phyloP scores from a whole-genome alignment of 331 rosid genomes.

The Stylosanthes scabra region DNA sequence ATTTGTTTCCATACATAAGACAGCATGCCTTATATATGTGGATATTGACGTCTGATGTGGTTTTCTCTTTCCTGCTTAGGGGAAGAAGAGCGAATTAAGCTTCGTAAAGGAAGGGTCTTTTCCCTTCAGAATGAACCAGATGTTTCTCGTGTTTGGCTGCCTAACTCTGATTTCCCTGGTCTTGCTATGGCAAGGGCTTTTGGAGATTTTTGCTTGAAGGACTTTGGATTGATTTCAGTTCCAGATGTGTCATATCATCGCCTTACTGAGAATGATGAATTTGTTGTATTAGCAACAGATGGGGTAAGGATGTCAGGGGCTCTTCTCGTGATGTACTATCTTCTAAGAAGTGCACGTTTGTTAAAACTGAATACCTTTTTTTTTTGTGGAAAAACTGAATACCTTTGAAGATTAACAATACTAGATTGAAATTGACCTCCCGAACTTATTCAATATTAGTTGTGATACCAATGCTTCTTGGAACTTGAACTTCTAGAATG shows the following conservation, averaged over 20 bases:
- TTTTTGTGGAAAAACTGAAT: slow-evolving; percentile 7
- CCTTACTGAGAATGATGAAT: slow-evolving; percentile 79
- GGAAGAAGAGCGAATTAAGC: slow-evolving; percentile 81
- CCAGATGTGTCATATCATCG: slow-evolving; percentile 71
- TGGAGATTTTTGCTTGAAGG: slow-evolving; percentile 91
- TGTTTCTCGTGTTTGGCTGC: slow-evolving; percentile 87
- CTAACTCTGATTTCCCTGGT: slow-evolving; percentile 81
- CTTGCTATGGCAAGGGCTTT: slow-evolving; percentile 97
- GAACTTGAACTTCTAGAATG: slow-evolving; percentile 1
- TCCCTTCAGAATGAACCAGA: slow-evolving; percentile 81
- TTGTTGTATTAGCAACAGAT: slow-evolving; percentile 90
- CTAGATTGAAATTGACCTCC: slow-evolving; percentile 5
- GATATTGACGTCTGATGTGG: slow-evolving; percentile 22
- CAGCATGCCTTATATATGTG: not conserved
- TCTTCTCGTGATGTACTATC: slow-evolving; percentile 20
- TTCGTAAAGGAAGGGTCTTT: slow-evolving; percentile 78
- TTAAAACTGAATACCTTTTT: slow-evolving; percentile 24
- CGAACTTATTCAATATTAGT: too few species aligned
- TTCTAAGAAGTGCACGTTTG: slow-evolving; percentile 22
- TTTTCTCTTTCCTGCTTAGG: slow-evolving; percentile 48
- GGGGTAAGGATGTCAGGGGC: slow-evolving; percentile 63
- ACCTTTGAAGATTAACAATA: slow-evolving; percentile 13
- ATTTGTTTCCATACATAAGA: slow-evolving; percentile 25
- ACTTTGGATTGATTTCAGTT: slow-evolving; percentile 80
- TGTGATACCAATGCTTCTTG: too few species aligned